phyloP scores from a whole-genome alignment of 2,329 filamentous ascomycete species.

The Pseudogymnoascus destructans region DNA sequence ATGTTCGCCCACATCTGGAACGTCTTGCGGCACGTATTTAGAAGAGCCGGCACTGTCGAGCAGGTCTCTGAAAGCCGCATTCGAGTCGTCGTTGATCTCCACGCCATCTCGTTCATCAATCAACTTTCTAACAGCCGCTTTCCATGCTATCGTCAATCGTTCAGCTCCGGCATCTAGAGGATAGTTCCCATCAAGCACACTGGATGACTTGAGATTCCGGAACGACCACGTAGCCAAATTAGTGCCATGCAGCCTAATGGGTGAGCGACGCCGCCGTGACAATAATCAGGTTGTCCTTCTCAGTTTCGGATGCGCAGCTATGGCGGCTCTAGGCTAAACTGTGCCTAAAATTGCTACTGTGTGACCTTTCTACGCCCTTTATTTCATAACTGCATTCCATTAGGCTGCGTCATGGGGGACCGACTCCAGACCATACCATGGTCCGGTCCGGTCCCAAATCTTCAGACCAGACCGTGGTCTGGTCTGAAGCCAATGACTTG shows the following conservation, averaged over 20 bases:
- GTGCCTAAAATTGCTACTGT: too few species aligned
- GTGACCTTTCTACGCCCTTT: background rate
- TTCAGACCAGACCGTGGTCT: too few species aligned
- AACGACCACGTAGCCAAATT: background rate
- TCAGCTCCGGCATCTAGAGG: background rate
- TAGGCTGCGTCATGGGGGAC: too few species aligned
- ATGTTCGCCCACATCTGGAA: background rate
- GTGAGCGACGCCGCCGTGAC: too few species aligned
- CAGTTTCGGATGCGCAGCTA: too few species aligned
- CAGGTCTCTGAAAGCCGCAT: background rate
- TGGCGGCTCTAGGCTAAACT: background rate
- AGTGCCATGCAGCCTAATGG: too few species aligned
- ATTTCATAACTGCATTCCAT: background rate
- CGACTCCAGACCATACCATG: too few species aligned
- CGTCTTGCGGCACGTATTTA: background rate
- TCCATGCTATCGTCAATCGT: background rate
- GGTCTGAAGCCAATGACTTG: too few species aligned
- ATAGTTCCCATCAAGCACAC: background rate
- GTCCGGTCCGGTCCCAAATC: too few species aligned
- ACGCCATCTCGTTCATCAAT: background rate
- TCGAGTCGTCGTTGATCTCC: background rate
- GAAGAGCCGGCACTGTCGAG: background rate
- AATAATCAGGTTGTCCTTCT: too few species aligned
- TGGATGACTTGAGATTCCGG: background rate
- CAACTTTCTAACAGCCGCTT: background rate